Conservation (phyloP, 208 protist genomes). For the Leishmania major region DNA sequence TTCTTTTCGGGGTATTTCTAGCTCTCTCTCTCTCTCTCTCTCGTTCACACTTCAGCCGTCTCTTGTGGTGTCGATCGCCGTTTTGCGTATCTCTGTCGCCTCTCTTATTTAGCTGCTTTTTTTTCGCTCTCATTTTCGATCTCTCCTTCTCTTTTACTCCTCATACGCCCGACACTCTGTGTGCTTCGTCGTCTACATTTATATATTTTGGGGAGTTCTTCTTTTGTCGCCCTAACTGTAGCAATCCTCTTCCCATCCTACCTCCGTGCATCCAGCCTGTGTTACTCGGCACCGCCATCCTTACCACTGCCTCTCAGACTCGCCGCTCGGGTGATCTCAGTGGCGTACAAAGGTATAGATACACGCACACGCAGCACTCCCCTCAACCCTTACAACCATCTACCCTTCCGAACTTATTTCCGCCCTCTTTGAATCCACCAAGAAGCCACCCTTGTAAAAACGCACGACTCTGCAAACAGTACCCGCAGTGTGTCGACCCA, state of each 20-base stretch:
- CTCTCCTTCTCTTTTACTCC: background rate
- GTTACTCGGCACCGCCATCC: background rate
- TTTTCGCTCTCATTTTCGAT: background rate
- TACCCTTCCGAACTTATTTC: background rate
- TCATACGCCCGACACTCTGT: background rate
- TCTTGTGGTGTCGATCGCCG: background rate
- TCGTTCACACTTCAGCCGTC: slow-evolving; percentile 1
- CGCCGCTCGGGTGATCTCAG: background rate
- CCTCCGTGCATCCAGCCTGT: background rate
- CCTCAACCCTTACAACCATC: background rate
- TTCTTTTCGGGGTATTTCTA: background rate
- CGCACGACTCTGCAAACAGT: background rate
- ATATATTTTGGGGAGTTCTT: background rate
- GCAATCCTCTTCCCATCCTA: background rate
- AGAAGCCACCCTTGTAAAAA: background rate
- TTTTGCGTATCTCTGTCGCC: background rate
- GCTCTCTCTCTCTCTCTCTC: background rate
- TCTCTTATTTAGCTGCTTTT: slow-evolving; percentile 4
- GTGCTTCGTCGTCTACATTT: background rate
- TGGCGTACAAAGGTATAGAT: background rate
- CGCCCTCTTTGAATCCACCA: background rate
- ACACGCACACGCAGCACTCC: background rate
- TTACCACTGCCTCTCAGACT: background rate
- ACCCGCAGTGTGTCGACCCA: background rate
- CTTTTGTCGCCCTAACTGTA: background rate